phyloP scores from a whole-genome alignment of 805 yeast genomes.

The Schwanniomyces yamadae region DNA sequence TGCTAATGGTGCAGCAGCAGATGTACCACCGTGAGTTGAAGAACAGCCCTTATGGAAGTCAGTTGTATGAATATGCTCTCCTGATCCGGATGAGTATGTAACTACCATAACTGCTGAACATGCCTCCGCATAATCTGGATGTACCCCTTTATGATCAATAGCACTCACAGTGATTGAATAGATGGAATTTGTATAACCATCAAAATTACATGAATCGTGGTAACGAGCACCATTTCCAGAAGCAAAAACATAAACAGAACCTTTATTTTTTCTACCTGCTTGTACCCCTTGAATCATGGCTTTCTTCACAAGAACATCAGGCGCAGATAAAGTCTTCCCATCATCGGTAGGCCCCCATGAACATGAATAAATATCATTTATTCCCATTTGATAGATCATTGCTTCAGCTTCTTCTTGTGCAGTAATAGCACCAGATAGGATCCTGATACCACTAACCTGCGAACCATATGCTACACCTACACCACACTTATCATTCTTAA shows the following conservation, averaged over 20 bases:
- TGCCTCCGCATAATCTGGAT: constrained; percentile 87
- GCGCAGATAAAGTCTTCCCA: constrained; percentile 83
- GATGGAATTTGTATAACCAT: constrained; percentile 95
- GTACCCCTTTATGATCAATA: constrained; percentile 79
- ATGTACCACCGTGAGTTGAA: constrained; percentile 86
- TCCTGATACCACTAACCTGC: constrained; percentile 85
- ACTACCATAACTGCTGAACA: constrained; percentile 95
- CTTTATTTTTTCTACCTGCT: constrained; percentile 78
- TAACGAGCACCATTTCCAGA: constrained; percentile 86
- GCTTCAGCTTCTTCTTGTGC: constrained; percentile 91
- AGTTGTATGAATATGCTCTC: constrained; percentile 86
- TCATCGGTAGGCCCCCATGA: constrained; percentile 99
- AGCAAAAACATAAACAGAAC: constrained; percentile 91
- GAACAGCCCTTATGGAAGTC: constrained; percentile 73
- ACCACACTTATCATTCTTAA: constrained; percentile 87
- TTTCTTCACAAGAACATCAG: constrained; percentile 71
- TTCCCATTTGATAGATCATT: constrained; percentile 72
- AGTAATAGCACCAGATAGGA: constrained; percentile 76
- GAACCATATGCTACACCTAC: constrained; percentile 92
- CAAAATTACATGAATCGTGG: constrained; percentile 92
- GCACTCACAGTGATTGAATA: constrained; percentile 95
- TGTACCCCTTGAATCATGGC: constrained; percentile 83
- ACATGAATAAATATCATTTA: constrained; percentile 92
- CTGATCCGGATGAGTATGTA: constrained; percentile 88
- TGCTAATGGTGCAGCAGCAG: constrained; percentile 98